Evolutionary conservation across 345 rosid species (phyloP), one percentile per base, ranked within the genome.

Genomic region (Eucalyptus albens): DNA sequence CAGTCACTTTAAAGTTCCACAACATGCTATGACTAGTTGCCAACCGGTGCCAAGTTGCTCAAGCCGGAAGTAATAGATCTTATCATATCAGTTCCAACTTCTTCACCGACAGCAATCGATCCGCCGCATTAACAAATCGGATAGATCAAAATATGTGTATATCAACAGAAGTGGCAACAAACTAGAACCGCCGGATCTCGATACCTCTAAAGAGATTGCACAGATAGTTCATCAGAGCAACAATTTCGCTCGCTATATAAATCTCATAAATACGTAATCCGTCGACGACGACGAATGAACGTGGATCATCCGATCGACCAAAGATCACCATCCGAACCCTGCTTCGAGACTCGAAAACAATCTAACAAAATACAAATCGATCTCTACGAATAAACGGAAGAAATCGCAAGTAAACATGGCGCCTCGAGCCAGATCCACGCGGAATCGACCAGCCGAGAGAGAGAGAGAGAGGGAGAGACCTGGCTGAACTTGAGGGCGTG

Each of bases 401-500:
- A 7, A 22, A 40, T 21, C 29, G 24, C 5, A 11, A 77, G 82
- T 4, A 3, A 6, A 67, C 80, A 67, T 5, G 26, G 82, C 44
- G 29, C 85, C 7, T 11, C 47, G 44, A 56, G 59, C n/a, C 87
- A 42, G 59, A 82, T 65, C n/a, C 87, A 81, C 7, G 22, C 13
- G 26, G 55, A 47, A 40, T 47, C 56, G 42, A 50, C 51, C 83
- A 37, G 16, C 11, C 37, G 42, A 42, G 55, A 26, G 45, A 40
- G 31, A 11, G 9, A 31, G 24, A 11, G 65, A 11, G 62, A 6
- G 17, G 59, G 22, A 12, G 69, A 11, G 81, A 92, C 95, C 94
- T 94, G 93, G 83, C 95, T 94, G 81, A 93, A 94, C 91, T 94
- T 94, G 90, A 94, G 95, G 42, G 93, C 93, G 87, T 94, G 94